A percentile compares a stretch with the other conserved stretches of the same genome.
phyloP scores from a whole-genome alignment of 176 grass and related monocot species.

The Carex scoparia region DNA sequence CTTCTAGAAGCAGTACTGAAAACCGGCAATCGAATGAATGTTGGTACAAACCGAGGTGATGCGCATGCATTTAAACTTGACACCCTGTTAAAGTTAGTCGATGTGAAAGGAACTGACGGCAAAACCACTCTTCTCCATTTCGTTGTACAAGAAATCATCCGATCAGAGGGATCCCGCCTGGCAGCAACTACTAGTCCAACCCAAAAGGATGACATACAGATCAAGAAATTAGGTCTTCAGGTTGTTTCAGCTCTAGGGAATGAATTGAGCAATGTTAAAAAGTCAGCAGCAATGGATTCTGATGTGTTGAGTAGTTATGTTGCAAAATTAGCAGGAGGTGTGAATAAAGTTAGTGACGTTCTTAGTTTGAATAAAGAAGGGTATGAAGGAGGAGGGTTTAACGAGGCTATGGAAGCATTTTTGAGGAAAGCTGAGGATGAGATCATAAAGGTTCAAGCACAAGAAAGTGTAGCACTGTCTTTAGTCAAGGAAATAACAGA shows the following conservation, averaged over 20 bases:
- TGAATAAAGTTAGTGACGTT: constrained; percentile 76
- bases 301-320: constrained; percentile 86
- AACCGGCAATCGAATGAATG: constrained; percentile 98
- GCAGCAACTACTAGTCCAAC: constrained; percentile 41
- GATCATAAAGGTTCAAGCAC: constrained; percentile 75
- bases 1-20: constrained; percentile 99
- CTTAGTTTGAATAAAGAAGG: constrained; percentile 48
- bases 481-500: constrained; percentile 93
- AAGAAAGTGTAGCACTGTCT: constrained; percentile 82
- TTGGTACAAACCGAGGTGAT: constrained; percentile 91
- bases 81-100: constrained; percentile 79
- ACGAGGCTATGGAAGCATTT: constrained; percentile 68
- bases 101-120: constrained; percentile 94
- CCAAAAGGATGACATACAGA: constrained; percentile 62
- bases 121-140: constrained; percentile 96
- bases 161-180: constrained; percentile 56
- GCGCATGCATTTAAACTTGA: constrained; percentile 96
- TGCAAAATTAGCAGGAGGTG: constrained; percentile 74
- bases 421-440: constrained; percentile 67
- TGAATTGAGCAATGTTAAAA: constrained; percentile 82
- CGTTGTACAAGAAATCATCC: constrained; percentile 87
- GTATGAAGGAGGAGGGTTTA: constrained; percentile 49
- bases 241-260: constrained; percentile 66
- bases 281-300: constrained; percentile 90
- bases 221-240: constrained; percentile 76